Percentiles rank a stretch among this genome's conserved stretches.
phyloP scores from a whole-genome alignment of 163 green algal species.

The Chlamydomonas reinhardtii region DNA sequence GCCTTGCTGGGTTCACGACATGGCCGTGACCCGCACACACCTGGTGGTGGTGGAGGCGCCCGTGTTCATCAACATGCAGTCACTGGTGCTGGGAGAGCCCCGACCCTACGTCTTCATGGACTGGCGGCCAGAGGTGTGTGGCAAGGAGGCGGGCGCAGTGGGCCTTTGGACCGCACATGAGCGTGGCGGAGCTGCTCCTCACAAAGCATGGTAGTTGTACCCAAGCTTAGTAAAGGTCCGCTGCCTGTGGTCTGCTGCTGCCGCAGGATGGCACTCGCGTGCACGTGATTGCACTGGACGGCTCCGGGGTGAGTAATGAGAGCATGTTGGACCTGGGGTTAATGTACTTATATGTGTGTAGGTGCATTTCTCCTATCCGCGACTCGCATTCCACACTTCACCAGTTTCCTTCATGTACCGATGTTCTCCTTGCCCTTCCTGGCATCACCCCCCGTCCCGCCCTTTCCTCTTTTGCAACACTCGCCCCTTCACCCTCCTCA shows the following conservation, averaged over 20 bases:
- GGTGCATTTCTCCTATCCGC: no score
- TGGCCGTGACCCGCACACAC: conserved; percentile 70
- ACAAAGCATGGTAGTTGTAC: no score
- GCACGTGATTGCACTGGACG: conserved; percentile 72
- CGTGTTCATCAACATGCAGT: conserved; percentile 73
- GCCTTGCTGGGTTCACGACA: conserved; percentile 84
- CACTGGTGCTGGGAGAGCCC: conserved; percentile 55
- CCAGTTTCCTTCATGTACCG: no score
- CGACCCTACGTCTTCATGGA: conserved; percentile 78
- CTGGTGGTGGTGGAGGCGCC: conserved; percentile 79
- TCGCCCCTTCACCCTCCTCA: neutral
- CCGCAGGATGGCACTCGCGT: conserved; percentile 56
- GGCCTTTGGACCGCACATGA: no score
- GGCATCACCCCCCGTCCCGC: neutral
- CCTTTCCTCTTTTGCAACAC: neutral
- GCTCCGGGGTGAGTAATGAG: conserved; percentile 28
- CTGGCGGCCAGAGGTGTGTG: conserved; percentile 72
- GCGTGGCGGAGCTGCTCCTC: no score
- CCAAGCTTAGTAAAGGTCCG: no score
- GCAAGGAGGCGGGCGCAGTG: neutral
- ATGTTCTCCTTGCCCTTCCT: neutral
- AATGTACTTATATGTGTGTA: no score
- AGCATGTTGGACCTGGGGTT: neutral
- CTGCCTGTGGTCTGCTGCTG: no score
- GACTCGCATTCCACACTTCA: no score